Conservation (phyloP, 176 grass and related monocot species). For the Musa beccarii region DNA sequence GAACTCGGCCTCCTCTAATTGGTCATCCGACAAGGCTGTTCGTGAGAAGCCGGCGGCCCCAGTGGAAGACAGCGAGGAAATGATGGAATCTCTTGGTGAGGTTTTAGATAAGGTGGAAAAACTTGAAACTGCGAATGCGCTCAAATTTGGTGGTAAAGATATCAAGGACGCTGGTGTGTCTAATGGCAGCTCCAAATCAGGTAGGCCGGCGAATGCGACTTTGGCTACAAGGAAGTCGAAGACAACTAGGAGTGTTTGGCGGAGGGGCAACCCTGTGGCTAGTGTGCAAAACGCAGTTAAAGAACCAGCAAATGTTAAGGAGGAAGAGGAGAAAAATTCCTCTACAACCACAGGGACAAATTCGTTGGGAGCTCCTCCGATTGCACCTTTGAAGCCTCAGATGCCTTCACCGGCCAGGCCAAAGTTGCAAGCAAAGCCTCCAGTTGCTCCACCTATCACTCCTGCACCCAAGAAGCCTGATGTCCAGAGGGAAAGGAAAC, state of each 20-base stretch:
- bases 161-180: slow-evolving; percentile 17
- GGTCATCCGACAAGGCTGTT: slow-evolving; percentile 13
- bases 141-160: slow-evolving; percentile 22
- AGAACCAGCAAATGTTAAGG: slow-evolving; percentile 39
- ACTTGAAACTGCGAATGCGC: slow-evolving; percentile 43
- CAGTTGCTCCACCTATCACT: slow-evolving; percentile 37
- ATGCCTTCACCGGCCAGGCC: slow-evolving; percentile 21
- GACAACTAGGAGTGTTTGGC: slow-evolving; percentile 81
- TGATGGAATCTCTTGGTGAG: slow-evolving; percentile 67
- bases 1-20: slow-evolving; percentile 19
- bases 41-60: slow-evolving; percentile 19
- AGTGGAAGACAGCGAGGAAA: slow-evolving; percentile 54
- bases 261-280: slow-evolving; percentile 72
- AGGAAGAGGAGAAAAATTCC: slow-evolving; percentile 6
- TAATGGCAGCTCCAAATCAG: slow-evolving; percentile 27
- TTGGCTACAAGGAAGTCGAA: slow-evolving; percentile 37
- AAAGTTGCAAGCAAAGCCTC: slow-evolving; percentile 40
- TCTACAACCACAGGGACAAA: slow-evolving; percentile 4
- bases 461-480: slow-evolving; percentile 30
- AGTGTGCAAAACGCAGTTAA: slow-evolving; percentile 47
- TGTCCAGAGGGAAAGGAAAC: slow-evolving; percentile 55
- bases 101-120: slow-evolving; percentile 81
- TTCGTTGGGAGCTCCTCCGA: slow-evolving; percentile 22
- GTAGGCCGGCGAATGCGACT: slow-evolving; percentile 27
- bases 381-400: slow-evolving; percentile 19